Evolutionary conservation across 768 basidiomycete genomes (phyloP), one percentile per base, ranked within the genome.

Genomic region (Russula sp.): DNA sequence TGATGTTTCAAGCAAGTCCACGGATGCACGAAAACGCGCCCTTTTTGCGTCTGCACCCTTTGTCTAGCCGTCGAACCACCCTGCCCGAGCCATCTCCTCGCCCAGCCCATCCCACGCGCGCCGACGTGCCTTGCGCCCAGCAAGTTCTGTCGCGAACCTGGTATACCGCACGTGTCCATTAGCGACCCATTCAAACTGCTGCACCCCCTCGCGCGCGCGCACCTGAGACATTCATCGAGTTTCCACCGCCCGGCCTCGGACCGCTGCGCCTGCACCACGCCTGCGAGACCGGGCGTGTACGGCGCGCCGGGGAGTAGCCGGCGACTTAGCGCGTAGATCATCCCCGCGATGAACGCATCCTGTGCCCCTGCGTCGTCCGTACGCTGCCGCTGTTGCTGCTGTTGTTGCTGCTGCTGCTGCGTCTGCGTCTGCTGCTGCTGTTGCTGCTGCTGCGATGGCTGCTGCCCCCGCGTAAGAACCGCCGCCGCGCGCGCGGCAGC

Each of bases 111-210:
- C 78, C 85, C 89, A 90, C 37, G 78, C 79, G 53, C 77, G 75
- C 56, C 80, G 76, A 52, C 85, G 77, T 9, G 85, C 87, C 71
- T 88, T 90, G 39, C 91, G 79, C 42, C 90, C 89, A 14, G 90
- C 83, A 9, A 93, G 75, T 72, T 94, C 91, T 0, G 89, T 91
- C 7, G 91, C 90, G 73, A 94, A 94, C 69, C 91, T 91, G 1
- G 9, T 4, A 48, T 14, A 2, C 40, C 40, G 4, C 40, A 40
- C 11, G 11, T 13, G 11, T 40, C 14, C 4, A 45, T 45, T 2
- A 20, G 45, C 45, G 20, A 45, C 10, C 8, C 27, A 27, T 27
- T 27, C 27, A 27, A n/a, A 9, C 18, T 11, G 16, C 10, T 13
- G n/a, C 8, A 8, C 16, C 9, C n/a, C 16, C 14, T 4, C 8